Conservation (phyloP, 2,329 filamentous ascomycete genomes). For the Calonectria fujianensis region DNA sequence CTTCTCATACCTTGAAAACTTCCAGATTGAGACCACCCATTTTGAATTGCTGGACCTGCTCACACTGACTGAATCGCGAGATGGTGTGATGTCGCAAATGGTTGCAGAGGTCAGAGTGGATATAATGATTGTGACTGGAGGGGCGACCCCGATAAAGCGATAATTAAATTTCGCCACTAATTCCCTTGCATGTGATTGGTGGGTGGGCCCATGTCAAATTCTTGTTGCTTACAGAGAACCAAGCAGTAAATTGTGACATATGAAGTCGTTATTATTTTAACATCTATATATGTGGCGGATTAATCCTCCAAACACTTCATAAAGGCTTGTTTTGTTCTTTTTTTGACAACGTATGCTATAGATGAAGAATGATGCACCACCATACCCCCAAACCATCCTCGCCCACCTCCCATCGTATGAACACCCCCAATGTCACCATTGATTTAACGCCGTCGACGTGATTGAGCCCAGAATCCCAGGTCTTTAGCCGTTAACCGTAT, state of each 20-base stretch:
- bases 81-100: conserved; percentile 40
- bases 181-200: conserved; percentile 47
- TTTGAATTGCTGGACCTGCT: conserved; percentile 41
- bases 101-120: conserved; percentile 44
- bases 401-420: conserved; percentile 41
- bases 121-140: conserved; percentile 46
- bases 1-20: conserved; percentile 86
- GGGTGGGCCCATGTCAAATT: conserved; percentile 5
- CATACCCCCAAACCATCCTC: conserved; percentile 35
- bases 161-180: conserved; percentile 44
- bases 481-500: conserved; percentile 48
- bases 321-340: conserved; percentile 34
- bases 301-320: conserved; percentile 36
- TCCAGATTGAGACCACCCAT: conserved; percentile 93
- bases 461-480: conserved; percentile 49
- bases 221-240: background rate
- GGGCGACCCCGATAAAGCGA: conserved; percentile 51
- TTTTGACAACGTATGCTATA: conserved; percentile 34
- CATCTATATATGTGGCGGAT: conserved; percentile 32
- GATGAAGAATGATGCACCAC: conserved; percentile 36
- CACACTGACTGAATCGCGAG: conserved; percentile 29
- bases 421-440: conserved; percentile 48
- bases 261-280: conserved; percentile 33
- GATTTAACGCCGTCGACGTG: conserved; percentile 57
- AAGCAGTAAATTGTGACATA: conserved; percentile 15